Evolutionary conservation across 192 early-diverging fungal genomes (phyloP).

Genomic region (Rhizoclosmatium sp.): DNA sequence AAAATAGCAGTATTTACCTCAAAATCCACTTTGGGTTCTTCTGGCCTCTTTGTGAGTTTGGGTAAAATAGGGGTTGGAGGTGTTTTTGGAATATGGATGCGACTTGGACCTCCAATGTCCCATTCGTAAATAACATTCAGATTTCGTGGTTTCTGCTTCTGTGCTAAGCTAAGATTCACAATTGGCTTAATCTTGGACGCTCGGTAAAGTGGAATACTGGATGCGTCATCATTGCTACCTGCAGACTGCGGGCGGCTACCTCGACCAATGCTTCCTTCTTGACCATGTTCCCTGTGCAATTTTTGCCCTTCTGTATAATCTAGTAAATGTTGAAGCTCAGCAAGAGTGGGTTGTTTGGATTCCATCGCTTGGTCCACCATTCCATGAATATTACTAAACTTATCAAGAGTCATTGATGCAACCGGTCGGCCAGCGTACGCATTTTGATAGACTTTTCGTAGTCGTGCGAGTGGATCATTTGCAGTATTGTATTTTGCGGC

Average conservation of each 20-base stretch:
- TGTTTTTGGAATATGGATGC: background rate
- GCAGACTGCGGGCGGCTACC: background rate
- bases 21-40: background rate
- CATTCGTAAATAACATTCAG: conserved; percentile 34
- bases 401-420: conserved; percentile 15
- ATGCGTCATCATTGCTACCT: background rate
- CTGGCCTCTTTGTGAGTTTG: background rate
- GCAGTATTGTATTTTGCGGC: conserved; percentile 4
- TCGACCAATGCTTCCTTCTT: background rate
- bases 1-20: background rate
- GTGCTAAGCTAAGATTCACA: background rate
- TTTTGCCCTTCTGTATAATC: background rate
- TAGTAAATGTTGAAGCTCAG: background rate
- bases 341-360: background rate
- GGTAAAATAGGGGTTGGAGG: background rate
- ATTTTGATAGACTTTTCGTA: conserved; percentile 32
- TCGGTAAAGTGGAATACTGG: background rate
- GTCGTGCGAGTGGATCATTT: conserved; percentile 26
- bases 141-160: background rate
- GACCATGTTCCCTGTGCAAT: too few relatives aligned
- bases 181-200: background rate
- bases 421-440: conserved; percentile 9
- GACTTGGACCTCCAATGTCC: conserved; percentile 30
- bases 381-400: background rate
- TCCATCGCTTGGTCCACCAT: background rate